Evolutionary conservation across 176 grass and related monocot genomes (phyloP).

Genomic region (Poa pratensis): DNA sequence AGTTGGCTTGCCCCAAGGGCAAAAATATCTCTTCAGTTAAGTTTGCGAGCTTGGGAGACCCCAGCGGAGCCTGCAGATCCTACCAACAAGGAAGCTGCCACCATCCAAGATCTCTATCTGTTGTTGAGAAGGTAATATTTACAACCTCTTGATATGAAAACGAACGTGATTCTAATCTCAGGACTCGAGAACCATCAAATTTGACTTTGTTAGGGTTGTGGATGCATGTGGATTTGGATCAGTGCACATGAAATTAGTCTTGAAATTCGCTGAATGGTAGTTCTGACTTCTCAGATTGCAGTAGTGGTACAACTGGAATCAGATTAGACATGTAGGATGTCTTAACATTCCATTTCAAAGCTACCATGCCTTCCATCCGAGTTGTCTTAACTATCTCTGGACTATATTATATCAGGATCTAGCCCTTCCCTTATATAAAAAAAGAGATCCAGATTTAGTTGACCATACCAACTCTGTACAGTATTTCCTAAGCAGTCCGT

Average conservation of each 20-base stretch:
- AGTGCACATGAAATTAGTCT: constrained; percentile 56
- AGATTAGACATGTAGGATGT: constrained; percentile 13
- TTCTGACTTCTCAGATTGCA: constrained; percentile 34
- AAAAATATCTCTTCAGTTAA: constrained; percentile 65
- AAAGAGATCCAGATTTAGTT: constrained; percentile 33
- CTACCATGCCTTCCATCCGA: constrained; percentile 20
- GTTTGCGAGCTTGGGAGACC: constrained; percentile 91
- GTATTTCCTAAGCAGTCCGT: constrained; percentile 32
- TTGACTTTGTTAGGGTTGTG: constrained; percentile 30
- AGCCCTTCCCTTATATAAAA: no score
- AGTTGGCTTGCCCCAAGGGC: constrained; percentile 68
- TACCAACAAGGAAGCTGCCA: constrained; percentile 81
- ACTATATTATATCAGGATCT: no score
- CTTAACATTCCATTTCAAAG: constrained; percentile 31
- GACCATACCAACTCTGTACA: constrained; percentile 10
- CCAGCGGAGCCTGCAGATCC: constrained; percentile 68
- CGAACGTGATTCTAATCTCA: constrained; percentile 22
- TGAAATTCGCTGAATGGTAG: constrained; percentile 31
- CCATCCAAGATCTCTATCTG: constrained; percentile 57
- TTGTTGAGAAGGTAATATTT: constrained; percentile 78
- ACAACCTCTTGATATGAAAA: constrained; percentile 21
- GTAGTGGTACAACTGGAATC: constrained; percentile 33
- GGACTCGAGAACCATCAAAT: constrained; percentile 28
- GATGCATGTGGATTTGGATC: constrained; percentile 53
- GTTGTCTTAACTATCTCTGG: neutral